Conservation (phyloP, 2,329 filamentous ascomycete genomes). For the Fusarium tjaetaba region DNA sequence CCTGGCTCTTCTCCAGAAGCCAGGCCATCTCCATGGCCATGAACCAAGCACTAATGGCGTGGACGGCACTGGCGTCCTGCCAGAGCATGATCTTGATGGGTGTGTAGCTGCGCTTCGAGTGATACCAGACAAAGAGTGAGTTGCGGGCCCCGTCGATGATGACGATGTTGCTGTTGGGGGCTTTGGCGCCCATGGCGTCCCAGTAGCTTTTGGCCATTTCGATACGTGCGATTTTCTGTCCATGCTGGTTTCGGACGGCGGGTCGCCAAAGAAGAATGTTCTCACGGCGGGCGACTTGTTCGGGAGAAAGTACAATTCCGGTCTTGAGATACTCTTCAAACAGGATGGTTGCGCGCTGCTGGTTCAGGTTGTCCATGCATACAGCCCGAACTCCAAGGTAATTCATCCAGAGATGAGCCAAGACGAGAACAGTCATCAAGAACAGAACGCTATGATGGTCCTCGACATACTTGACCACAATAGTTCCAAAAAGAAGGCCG, state of each 20-base stretch:
- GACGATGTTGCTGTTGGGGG: constrained; percentile 29
- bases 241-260: constrained; percentile 43
- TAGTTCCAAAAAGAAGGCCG: constrained; percentile 84
- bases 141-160: constrained; percentile 45
- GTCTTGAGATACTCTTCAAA: constrained; percentile 67
- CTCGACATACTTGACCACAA: constrained; percentile 81
- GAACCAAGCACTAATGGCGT: constrained; percentile 52
- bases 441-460: constrained; percentile 77
- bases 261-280: constrained; percentile 65
- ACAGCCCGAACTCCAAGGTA: constrained; percentile 87
- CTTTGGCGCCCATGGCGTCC: constrained; percentile 45
- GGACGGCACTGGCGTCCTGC: constrained; percentile 41
- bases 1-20: constrained; percentile 40
- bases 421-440: constrained; percentile 75
- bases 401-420: constrained; percentile 84
- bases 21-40: constrained; percentile 51
- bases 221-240: constrained; percentile 47
- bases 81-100: constrained; percentile 51
- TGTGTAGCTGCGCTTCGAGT: constrained; percentile 23
- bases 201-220: constrained; percentile 56
- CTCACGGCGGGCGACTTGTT: constrained; percentile 72
- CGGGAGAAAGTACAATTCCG: constrained; percentile 67
- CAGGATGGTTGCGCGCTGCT: constrained; percentile 84
- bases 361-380: constrained; percentile 83
- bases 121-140: constrained; percentile 45